These are phyloP conservation scores for Acanthamoeba polyphaga DNA, from an alignment of 208 protist species.

Conservation along the genomic window DNA sequence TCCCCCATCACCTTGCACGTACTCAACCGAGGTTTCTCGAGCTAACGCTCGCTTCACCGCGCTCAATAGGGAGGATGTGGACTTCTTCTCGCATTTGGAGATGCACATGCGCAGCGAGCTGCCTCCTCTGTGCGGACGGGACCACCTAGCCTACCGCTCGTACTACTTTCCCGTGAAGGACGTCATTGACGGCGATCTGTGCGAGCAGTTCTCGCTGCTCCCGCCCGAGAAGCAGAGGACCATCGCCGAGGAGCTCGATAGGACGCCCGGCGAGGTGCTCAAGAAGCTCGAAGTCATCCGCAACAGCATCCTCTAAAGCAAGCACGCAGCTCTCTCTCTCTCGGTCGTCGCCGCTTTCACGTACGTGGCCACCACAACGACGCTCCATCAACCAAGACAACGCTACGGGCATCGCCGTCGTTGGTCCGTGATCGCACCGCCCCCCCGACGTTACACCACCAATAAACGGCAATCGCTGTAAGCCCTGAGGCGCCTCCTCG, in stretches of 20 bases:
- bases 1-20: too few relatives aligned
- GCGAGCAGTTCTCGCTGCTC: constrained; percentile 90
- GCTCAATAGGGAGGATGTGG: constrained; percentile 89
- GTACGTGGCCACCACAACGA: background rate
- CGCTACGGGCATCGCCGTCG: too few relatives aligned
- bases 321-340: background rate
- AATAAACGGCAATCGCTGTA: background rate
- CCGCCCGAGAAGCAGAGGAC: constrained; percentile 80
- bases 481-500: too few relatives aligned
- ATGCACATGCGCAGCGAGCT: constrained; percentile 91
- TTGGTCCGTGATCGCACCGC: too few relatives aligned
- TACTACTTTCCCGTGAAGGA: constrained; percentile 93
- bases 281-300: constrained; percentile 93
- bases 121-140: constrained; percentile 90
- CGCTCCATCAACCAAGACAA: background rate
- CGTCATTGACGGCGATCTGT: constrained; percentile 94
- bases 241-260: constrained; percentile 90
- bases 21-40: background rate
- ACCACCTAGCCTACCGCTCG: constrained; percentile 93
- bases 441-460: background rate
- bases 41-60: background rate
- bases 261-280: constrained; percentile 88
- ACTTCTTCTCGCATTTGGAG: constrained; percentile 93
- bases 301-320: constrained; percentile 78
- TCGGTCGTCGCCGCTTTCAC: too few relatives aligned